Conservation (phyloP, 2,329 filamentous ascomycete species). For the Ceratocystis variospora region DNA sequence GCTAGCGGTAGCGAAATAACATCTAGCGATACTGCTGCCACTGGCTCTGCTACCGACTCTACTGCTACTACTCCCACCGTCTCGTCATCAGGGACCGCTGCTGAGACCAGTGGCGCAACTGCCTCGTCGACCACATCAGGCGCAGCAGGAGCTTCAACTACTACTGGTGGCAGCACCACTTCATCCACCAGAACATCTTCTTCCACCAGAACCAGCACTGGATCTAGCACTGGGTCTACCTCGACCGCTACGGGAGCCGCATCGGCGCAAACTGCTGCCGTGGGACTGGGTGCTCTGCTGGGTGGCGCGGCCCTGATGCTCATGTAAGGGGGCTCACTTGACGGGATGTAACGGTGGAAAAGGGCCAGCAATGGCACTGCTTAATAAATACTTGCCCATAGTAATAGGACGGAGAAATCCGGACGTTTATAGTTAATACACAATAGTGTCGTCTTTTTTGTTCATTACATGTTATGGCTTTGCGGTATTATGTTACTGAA, state of each 20-base stretch:
- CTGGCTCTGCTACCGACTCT: constrained; percentile 14
- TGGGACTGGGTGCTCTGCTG: constrained; percentile 35
- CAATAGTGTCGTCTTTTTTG: background rate
- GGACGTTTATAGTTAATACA: constrained; percentile 2
- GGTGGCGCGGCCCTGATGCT: constrained; percentile 34
- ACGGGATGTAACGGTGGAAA: background rate
- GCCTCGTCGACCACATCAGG: no score
- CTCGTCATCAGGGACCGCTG: constrained; percentile 20
- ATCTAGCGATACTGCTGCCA: constrained; percentile 16
- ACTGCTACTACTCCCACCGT: constrained; percentile 22
- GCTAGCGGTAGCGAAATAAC: constrained; percentile 15
- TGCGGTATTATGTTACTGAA: background rate
- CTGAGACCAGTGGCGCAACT: background rate
- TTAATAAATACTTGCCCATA: constrained; percentile 7
- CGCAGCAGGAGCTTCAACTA: no score
- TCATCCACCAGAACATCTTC: constrained; percentile 18
- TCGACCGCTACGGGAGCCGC: constrained; percentile 24
- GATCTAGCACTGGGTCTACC: constrained; percentile 7
- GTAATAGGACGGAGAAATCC: background rate
- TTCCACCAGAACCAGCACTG: constrained; percentile 17
- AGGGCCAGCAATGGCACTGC: background rate
- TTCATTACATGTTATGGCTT: background rate
- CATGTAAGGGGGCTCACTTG: constrained; percentile 26
- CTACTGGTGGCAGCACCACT: constrained; percentile 13
- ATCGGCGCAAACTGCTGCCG: constrained; percentile 29